These are phyloP conservation scores for Alectoria sarmentosa DNA, from an alignment of 495 filamentous ascomycete species.

Conservation along the genomic window DNA sequence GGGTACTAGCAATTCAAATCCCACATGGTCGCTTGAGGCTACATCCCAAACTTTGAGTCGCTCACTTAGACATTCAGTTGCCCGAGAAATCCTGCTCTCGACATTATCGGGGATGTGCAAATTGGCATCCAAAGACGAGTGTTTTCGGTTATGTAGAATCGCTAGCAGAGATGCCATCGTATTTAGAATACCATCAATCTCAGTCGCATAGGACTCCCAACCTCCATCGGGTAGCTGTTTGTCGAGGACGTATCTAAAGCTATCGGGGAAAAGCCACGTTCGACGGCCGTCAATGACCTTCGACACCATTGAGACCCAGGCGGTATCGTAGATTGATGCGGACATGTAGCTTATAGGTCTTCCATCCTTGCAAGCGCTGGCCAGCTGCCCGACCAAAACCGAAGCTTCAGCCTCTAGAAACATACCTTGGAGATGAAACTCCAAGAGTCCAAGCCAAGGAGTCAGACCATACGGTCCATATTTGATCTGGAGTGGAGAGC, in stretches of 20 bases:
- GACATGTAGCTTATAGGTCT: background rate
- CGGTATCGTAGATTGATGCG: slow-evolving; percentile 34
- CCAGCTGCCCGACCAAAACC: too few species aligned
- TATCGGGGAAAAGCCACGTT: slow-evolving; percentile 27
- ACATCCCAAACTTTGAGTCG: too few species aligned
- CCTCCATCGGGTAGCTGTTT: slow-evolving; percentile 22
- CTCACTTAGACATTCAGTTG: too few species aligned
- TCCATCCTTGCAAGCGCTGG: too few species aligned
- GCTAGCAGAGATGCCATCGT: slow-evolving; percentile 27
- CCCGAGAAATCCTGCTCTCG: too few species aligned
- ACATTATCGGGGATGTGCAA: too few species aligned
- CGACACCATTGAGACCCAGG: slow-evolving; percentile 38
- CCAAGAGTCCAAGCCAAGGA: too few species aligned
- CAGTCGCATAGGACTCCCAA: slow-evolving; percentile 17
- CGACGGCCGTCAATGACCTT: slow-evolving; percentile 16
- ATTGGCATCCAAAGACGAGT: too few species aligned
- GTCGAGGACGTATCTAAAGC: slow-evolving; percentile 22
- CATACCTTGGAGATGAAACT: too few species aligned
- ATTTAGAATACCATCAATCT: slow-evolving; percentile 28
- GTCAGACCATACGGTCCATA: too few species aligned
- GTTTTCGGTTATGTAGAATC: slow-evolving; percentile 10
- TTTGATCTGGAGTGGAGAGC: too few species aligned
- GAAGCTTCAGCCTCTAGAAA: too few species aligned
- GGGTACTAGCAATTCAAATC: slow-evolving; percentile 16
- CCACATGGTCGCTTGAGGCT: background rate